Base-by-base conservation (phyloP, 2,329 filamentous ascomycete species). In the Lecanosticta acicola region DNA sequence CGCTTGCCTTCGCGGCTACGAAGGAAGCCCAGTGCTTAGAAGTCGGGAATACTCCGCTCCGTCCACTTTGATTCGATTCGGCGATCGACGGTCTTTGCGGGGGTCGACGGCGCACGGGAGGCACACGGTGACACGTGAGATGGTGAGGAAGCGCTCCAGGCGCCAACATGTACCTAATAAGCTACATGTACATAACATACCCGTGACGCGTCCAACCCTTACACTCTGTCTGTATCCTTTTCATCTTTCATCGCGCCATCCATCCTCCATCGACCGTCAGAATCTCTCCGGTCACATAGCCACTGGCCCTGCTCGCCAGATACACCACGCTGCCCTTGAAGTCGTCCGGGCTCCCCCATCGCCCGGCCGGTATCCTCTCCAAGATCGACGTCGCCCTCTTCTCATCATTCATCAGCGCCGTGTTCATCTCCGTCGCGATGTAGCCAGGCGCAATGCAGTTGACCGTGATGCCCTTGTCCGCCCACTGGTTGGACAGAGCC, bases 341-440 rank as follows among this genome's bases (percentile, higher is more conserved):
- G 59, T 96, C 90, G 19, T 94, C 87, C 0, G 88, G 84, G 9
- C 66, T 74, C 0, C 87, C 89, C 88, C 89, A 94, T 56, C 87
- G 72, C 0, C 85, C 88, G 0, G 86, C 87, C 0, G 89, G 89
- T 59, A 95, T 95, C 46, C 88, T 73, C 26, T 80, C 81, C 60
- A 85, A 76, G 57, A 95, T 95, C 59, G 83, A 83, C 53, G 75
- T 79, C 49, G 85, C 76, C 29, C 89, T 72, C 56, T 77, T 78
- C 59, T 77, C 67, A 66, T 95, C 82, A 41, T 82, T 78, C 35
- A 94, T 79, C 60, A 96, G 68, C 2, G 88, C 89, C 55, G 76
- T 77, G 65, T 95, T 96, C 90, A 95, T 95, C 50, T 95, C 89
- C n/a, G 89, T 95, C 40, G 79, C 85, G 58, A 94, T 87, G 67